Percentiles rank a stretch among this genome's conserved stretches.
Conservation (phyloP, 1,284 basidiomycete species). For the Leccinum brunneo-olivaceum region DNA sequence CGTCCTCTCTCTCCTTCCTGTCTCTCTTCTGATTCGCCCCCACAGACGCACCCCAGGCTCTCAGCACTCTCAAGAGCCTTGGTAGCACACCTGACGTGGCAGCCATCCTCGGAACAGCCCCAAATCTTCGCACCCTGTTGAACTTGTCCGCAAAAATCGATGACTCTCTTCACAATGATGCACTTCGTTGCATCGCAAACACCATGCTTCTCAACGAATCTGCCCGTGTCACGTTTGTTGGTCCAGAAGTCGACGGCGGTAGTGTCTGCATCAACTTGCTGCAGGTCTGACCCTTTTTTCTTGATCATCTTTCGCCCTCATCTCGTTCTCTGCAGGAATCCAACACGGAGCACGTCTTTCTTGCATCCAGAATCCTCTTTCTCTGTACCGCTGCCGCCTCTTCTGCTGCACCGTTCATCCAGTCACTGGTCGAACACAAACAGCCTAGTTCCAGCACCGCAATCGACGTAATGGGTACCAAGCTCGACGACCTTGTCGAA, state of each 20-base stretch:
- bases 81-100: constrained; percentile 70
- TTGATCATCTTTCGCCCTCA: constrained; percentile 4
- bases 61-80: constrained; percentile 70
- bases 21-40: background rate
- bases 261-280: constrained; percentile 50
- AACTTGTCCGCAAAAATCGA: constrained; percentile 51
- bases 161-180: constrained; percentile 40
- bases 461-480: constrained; percentile 52
- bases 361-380: constrained; percentile 71
- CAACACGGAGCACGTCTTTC: constrained; percentile 57
- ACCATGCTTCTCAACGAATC: constrained; percentile 61
- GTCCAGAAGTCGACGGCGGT: constrained; percentile 56
- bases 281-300: constrained; percentile 40
- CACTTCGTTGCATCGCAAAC: constrained; percentile 70
- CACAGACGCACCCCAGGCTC: constrained; percentile 54
- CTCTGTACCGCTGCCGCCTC: constrained; percentile 53
- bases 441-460: constrained; percentile 41
- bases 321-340: constrained; percentile 46
- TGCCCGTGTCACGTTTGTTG: constrained; percentile 53
- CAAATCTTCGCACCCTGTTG: constrained; percentile 50
- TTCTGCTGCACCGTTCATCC: constrained; percentile 40
- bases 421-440: constrained; percentile 56
- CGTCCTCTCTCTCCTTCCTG: constrained; percentile 15
- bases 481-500: constrained; percentile 51
- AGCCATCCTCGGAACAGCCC: constrained; percentile 46